These are phyloP conservation scores for Phragmites australis DNA, from an alignment of 176 grass and related monocot genomes.

Conservation along the genomic window DNA sequence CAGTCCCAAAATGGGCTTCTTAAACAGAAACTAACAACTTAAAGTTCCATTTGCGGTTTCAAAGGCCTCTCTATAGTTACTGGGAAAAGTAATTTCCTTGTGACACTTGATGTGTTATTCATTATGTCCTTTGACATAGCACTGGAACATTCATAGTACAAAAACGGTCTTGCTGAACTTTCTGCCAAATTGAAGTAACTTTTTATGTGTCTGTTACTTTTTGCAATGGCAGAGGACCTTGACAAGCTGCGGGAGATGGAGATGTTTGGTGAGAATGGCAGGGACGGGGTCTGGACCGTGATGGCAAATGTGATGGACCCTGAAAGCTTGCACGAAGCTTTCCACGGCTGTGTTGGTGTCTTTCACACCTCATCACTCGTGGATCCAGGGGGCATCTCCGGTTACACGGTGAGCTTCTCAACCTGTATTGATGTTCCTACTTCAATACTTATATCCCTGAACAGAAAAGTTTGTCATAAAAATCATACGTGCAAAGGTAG, in stretches of 20 bases:
- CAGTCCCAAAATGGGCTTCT: neutral
- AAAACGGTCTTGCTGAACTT: slow-evolving; percentile 1
- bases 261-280: slow-evolving; percentile 87
- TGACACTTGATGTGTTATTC: neutral
- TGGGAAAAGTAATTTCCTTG: neutral
- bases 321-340: slow-evolving; percentile 72
- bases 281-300: slow-evolving; percentile 85
- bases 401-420: slow-evolving; percentile 72
- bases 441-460: slow-evolving; percentile 1
- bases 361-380: slow-evolving; percentile 95
- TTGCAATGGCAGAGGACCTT: slow-evolving; percentile 68
- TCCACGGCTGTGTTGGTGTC: slow-evolving; percentile 77
- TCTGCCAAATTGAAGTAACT: neutral
- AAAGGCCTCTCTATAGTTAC: neutral
- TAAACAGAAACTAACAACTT: neutral
- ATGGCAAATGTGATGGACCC: slow-evolving; percentile 93
- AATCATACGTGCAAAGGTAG: neutral
- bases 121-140: neutral
- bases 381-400: slow-evolving; percentile 84
- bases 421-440: neutral
- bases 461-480: neutral
- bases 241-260: slow-evolving; percentile 95
- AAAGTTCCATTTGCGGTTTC: neutral
- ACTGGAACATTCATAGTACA: neutral
- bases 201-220: neutral